Evolutionary conservation across 345 rosid genomes (phyloP), one percentile per base, ranked within the genome.

Genomic region (Litchi chinensis): DNA sequence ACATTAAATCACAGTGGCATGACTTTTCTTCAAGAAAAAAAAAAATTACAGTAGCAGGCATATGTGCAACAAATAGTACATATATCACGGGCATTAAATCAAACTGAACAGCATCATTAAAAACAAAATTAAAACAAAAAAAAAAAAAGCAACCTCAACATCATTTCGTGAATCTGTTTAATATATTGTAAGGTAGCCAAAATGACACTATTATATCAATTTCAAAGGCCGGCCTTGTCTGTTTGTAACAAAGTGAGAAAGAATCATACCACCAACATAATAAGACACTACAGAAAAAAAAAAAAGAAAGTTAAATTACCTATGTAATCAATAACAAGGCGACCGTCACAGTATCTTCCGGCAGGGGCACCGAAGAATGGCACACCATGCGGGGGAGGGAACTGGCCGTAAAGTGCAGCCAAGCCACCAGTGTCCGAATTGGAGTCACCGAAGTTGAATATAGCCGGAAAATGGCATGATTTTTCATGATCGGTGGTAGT

Each of bases 371-470:
- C 93, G 81, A 93, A 93, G 85, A 73, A 91, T 22, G 98, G 81
- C 83, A 83, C 76, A 2, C 98, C 98, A 3, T 88, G 83, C 46
- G 97, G 98, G 10, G 92, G 86, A 46, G 81, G 86, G 13, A 92
- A 93, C 74, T 90, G 98, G 16, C 98, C 98, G 32, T 88, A 93
- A 22, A 86, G 93, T 0, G 98, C 95, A 0, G 98, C 93, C 79
- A 93, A 83, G 74, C 98, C 97, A 10, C 98, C 98, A 40, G 98
- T 95, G 75, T 93, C 98, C 44, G 98, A 95, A 79, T 95, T 95
- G 0, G 98, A 95, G 88, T 95, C 98, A 0, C 98, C 97, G 10
- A 95, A 93, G 90, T 95, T 93, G 83, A 90, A 93, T 74, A 93
- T 89, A n/a, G 95, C 99, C 3, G 98, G 97, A 52, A 92, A 88